Percentiles rank a stretch among this genome's conserved stretches.
phyloP scores from a whole-genome alignment of 78 protist species.

The Capsaspora owczarzaki region DNA sequence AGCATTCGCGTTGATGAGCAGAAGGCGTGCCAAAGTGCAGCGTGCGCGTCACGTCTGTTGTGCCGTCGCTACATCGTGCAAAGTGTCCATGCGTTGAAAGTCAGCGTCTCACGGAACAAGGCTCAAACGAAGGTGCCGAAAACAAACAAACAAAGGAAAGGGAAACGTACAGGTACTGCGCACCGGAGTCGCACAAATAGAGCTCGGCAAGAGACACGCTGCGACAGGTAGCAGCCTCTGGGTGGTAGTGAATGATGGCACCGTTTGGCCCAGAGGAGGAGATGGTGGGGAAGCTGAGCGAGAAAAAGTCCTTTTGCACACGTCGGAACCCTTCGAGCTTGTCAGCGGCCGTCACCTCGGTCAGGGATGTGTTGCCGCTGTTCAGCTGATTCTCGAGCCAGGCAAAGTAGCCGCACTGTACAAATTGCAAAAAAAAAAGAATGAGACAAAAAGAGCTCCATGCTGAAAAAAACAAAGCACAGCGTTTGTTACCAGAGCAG shows the following conservation, averaged over 20 bases:
- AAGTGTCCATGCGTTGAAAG: not conserved
- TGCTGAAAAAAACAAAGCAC: not conserved
- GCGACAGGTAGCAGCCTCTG: slow-evolving; percentile 29
- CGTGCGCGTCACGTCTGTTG: slow-evolving; percentile 95
- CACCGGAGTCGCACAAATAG: slow-evolving; percentile 62
- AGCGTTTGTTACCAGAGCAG: slow-evolving; percentile 36
- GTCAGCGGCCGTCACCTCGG: slow-evolving; percentile 40
- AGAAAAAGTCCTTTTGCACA: slow-evolving; percentile 36
- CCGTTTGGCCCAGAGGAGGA: slow-evolving; percentile 65
- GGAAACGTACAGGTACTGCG: slow-evolving; percentile 45
- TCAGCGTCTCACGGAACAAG: not conserved
- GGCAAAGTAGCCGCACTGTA: slow-evolving; percentile 36
- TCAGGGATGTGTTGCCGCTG: not conserved
- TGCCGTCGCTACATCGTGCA: slow-evolving; percentile 51
- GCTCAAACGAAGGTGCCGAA: not conserved
- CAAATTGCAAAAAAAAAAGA: not conserved
- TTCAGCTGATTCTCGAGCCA: slow-evolving; percentile 59
- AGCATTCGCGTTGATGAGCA: slow-evolving; percentile 49
- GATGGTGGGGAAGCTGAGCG: slow-evolving; percentile 59
- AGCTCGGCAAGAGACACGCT: slow-evolving; percentile 5
- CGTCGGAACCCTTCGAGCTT: slow-evolving; percentile 34
- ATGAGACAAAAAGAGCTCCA: not conserved
- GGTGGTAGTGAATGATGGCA: slow-evolving; percentile 85
- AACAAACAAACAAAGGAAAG: not conserved
- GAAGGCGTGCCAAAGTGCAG: slow-evolving; percentile 70